Evolutionary conservation across 1,139 yeast genomes (phyloP).

Genomic region (Suhomyces terraborum): DNA sequence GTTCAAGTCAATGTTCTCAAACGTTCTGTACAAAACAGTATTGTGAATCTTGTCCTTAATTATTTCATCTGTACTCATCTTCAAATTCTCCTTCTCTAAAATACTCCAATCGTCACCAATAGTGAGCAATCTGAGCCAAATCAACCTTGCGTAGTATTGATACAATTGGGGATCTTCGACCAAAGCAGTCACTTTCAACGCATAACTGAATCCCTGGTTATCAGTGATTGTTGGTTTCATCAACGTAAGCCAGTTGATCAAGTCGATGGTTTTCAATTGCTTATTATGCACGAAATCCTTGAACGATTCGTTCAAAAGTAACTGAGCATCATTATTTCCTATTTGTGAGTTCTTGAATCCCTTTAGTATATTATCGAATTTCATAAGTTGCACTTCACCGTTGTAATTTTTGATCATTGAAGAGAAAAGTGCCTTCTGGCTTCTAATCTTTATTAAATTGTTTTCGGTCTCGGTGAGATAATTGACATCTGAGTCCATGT

Average conservation of each 20-base stretch:
- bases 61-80: conserved; percentile 39
- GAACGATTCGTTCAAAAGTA: conserved; percentile 35
- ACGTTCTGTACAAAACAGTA: conserved; percentile 51
- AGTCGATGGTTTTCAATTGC: conserved; percentile 46
- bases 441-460: conserved; percentile 47
- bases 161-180: conserved; percentile 29
- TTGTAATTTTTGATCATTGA: conserved; percentile 32
- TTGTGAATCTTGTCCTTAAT: conserved; percentile 41
- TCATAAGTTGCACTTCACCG: conserved; percentile 24
- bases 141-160: conserved; percentile 29
- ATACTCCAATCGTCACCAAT: conserved; percentile 62
- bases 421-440: conserved; percentile 45
- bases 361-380: conserved; percentile 21
- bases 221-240: conserved; percentile 36
- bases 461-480: conserved; percentile 47
- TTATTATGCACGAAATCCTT: conserved; percentile 38
- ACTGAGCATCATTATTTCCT: conserved; percentile 17
- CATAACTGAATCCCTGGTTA: conserved; percentile 35
- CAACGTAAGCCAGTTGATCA: conserved; percentile 61
- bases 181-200: conserved; percentile 37
- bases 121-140: conserved; percentile 65
- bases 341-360: conserved; percentile 28
- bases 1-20: conserved; percentile 23
- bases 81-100: conserved; percentile 39
- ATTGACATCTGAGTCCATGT: conserved; percentile 19